Evolutionary conservation across 805 yeast species (phyloP), one percentile per base, ranked within the genome.

Genomic region (Huiozyma naganishii): DNA sequence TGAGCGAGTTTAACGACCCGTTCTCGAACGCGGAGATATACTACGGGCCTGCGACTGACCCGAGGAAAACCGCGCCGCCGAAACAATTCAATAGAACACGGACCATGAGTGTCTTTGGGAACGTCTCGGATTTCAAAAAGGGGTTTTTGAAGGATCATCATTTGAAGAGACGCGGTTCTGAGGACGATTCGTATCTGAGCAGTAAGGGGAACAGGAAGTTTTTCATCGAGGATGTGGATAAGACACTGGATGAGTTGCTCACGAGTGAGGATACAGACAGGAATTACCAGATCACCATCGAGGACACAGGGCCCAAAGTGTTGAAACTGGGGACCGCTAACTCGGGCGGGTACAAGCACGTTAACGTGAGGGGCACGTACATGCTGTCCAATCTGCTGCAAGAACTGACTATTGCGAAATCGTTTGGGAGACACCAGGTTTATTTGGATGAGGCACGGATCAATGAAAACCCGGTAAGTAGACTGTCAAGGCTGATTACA

Each of bases 331-430:
- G 92, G 7, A 86, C 97, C 2, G 86, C 80, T 33, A 83, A 84
- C 57, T 86, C 95, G 4, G 77, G 79, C 54, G 97, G 96, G 1
- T 85, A 65, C 65, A 79, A 76, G 34, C 80, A 76, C 52, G 74
- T 74, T 43, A 84, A 80, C 47, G 72, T 88, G 44, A 68, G 95
- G 46, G 97, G 97, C 3, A 88, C 95, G 0, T 88, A 88, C 57
- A 83, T 83, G 89, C 66, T 88, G 40, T 80, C 92, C 0, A 89
- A 89, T 61, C 64, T 89, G 35, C 69, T 88, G 44, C 96, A 88
- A 65, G 97, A 88, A 62, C 69, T 88, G 50, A 86, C 95, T 0
- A 78, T 87, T 48, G 96, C 96, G 10, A 77, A 83, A 57, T 68
- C 83, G 45, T 75, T 79, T 59, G 95, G 95, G 7, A 72, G 90